A percentile compares a stretch with the other conserved stretches of the same genome.
phyloP scores from a whole-genome alignment of 2,329 filamentous ascomycete genomes.

The Diaporthe caulivora region DNA sequence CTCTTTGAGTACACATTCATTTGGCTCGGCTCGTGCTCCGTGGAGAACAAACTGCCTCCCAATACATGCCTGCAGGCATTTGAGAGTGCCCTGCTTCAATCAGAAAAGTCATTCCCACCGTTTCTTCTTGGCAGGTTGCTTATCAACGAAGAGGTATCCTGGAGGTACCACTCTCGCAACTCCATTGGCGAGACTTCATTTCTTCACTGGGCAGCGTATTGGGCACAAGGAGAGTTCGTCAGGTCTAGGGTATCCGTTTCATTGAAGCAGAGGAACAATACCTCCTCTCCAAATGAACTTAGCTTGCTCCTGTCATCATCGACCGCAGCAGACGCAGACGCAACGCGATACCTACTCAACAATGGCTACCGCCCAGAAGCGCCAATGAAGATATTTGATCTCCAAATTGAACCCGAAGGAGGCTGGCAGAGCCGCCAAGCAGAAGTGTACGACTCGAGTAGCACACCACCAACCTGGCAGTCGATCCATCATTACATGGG shows the following conservation, averaged over 20 bases:
- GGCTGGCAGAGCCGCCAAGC: not conserved
- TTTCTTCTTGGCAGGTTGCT: not conserved
- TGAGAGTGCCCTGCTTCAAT: not conserved
- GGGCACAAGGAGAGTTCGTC: not conserved
- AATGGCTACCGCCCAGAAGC: not conserved
- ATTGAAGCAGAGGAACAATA: not conserved
- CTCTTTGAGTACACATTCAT: not conserved
- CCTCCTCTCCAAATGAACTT: not conserved
- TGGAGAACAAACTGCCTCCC: not conserved
- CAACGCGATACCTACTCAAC: not conserved
- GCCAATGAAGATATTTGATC: not conserved
- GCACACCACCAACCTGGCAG: not conserved
- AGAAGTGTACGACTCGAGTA: not conserved
- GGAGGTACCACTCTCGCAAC: not conserved
- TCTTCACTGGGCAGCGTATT: slow-evolving; percentile 15
- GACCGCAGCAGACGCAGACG: not conserved
- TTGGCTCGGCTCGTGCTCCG: not conserved
- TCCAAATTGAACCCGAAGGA: not conserved
- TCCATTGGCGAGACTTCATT: not conserved
- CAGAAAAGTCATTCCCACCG: not conserved
- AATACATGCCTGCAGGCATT: not conserved
- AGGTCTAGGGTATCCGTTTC: not conserved
- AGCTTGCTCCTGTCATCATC: not conserved
- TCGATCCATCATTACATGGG: not conserved
- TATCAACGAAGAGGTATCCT: not conserved